Evolutionary conservation across 306 rosid species (phyloP).

Genomic region (Glycine soja): DNA sequence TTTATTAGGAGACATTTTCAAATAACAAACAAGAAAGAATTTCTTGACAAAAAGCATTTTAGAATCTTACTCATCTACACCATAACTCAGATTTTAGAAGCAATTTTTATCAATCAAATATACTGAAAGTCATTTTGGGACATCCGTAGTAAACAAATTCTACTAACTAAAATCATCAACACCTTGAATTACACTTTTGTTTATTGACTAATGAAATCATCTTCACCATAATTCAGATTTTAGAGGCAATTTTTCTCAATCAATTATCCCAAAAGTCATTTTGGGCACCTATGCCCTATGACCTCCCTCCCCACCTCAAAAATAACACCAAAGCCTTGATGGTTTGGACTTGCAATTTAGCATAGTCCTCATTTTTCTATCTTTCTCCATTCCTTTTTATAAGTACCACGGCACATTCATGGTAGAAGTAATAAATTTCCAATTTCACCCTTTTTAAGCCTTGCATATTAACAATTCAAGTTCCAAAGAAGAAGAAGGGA

Average conservation of each 20-base stretch:
- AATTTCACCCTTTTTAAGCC: neutral
- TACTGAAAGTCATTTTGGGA: slow-evolving; percentile 3
- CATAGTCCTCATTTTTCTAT: neutral
- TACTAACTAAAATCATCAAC: neutral
- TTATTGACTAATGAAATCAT: neutral
- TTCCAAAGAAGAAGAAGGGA: too few relatives aligned
- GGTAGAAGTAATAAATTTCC: neutral
- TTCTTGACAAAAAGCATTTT: slow-evolving; percentile 30
- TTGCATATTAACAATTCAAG: neutral
- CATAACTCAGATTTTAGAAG: neutral
- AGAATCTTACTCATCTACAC: slow-evolving; percentile 6
- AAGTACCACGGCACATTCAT: slow-evolving; percentile 7
- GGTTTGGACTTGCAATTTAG: neutral
- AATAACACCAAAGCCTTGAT: too few relatives aligned
- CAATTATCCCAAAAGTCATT: too few relatives aligned
- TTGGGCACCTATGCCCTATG: neutral
- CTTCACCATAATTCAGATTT: too few relatives aligned
- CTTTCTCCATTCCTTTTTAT: slow-evolving; percentile 1
- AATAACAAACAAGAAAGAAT: slow-evolving; percentile 20
- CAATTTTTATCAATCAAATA: slow-evolving; percentile 3
- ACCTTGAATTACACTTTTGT: neutral
- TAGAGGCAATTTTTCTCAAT: too few relatives aligned
- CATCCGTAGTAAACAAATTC: neutral
- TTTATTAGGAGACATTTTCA: slow-evolving; percentile 12
- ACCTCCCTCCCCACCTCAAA: neutral